Evolutionary conservation across 116 monocot genomes (phyloP), one percentile per base, ranked within the genome.

Genomic region (Thalassia testudinum): DNA sequence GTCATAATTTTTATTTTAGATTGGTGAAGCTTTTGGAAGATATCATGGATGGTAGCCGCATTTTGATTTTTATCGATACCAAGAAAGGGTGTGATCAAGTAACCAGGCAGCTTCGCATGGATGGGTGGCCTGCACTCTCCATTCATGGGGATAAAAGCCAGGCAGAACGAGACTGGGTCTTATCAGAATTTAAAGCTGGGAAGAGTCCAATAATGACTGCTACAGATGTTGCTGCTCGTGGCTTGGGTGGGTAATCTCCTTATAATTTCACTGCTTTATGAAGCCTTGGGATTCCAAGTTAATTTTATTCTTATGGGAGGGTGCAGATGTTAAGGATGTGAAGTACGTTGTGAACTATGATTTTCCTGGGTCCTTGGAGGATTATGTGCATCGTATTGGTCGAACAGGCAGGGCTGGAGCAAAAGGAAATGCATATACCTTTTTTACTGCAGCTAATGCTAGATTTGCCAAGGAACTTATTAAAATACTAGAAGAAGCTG

Each of bases 131-230:
- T 53, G 97, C 97, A 30, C 64, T 97, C 6, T 97, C 87, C 50
- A 97, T 97, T 62, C 97, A 97, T 53, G 97, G 97, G 24, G 97
- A 97, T 57, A 97, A 97, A 62, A 89, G 89, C 59, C 97, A 97
- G 70, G 97, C 97, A 30, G 97, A 97, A 57, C 81, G 97, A 53
- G 97, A 97, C 44, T 97, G 97, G 97, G 97, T 97, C 6, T 85
- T 97, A 13, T 97, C 97, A 2, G 97, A 97, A 47, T 97, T 97
- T 58, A 97, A 89, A 69, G 73, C 97, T 34, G 97, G 97, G 52
- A 97, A 97, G 65, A 97, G 97, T 63, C 97, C 97, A 50, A 97
- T 97, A 56, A 97, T 97, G 97, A 97, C 85, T 40, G 97, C 97
- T 47, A 95, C 95, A 26, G 95, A 95, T 72, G 95, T 95, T 72